Conservation (phyloP, 768 basidiomycete genomes). For the Leucocoprinus leucothites region DNA sequence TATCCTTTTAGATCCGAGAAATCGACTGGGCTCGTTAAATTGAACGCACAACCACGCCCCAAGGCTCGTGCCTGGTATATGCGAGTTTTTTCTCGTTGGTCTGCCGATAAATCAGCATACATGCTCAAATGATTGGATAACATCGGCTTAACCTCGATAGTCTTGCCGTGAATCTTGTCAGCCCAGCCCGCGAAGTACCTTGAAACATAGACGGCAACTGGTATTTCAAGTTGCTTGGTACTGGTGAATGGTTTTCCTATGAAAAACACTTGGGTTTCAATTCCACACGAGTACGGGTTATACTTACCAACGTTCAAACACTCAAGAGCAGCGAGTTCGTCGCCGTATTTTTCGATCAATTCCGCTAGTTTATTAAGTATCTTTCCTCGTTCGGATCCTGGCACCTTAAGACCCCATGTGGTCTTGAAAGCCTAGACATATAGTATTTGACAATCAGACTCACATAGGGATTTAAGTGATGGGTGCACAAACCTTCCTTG, state of each 20-base stretch:
- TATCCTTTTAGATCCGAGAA: too few relatives aligned
- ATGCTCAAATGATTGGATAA: too few relatives aligned
- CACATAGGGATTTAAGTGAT: not conserved
- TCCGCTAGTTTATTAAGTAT: conserved; percentile 65
- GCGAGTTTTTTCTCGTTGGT: conserved; percentile 53
- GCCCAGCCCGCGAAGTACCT: conserved; percentile 90
- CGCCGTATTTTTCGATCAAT: conserved; percentile 56
- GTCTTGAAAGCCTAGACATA: conserved; percentile 40
- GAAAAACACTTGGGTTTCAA: not conserved
- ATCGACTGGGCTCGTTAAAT: too few relatives aligned
- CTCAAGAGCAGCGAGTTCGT: conserved; percentile 73
- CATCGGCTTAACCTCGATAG: conserved; percentile 48
- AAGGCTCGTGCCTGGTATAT: conserved; percentile 69
- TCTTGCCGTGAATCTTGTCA: conserved; percentile 78
- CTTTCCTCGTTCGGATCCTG: conserved; percentile 49
- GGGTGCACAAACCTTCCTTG: conserved; percentile 44
- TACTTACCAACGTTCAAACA: conserved; percentile 59
- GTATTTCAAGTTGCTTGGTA: conserved; percentile 49
- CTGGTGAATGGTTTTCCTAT: conserved; percentile 52
- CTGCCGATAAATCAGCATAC: conserved; percentile 24
- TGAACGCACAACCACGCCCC: conserved; percentile 39
- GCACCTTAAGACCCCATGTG: conserved; percentile 62
- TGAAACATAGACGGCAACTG: conserved; percentile 43
- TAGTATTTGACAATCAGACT: not conserved
- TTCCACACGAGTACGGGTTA: not conserved